Percentiles rank a stretch among this genome's conserved stretches.
phyloP scores from a whole-genome alignment of 805 yeast species.

The Wickerhamiella alocasiicola region DNA sequence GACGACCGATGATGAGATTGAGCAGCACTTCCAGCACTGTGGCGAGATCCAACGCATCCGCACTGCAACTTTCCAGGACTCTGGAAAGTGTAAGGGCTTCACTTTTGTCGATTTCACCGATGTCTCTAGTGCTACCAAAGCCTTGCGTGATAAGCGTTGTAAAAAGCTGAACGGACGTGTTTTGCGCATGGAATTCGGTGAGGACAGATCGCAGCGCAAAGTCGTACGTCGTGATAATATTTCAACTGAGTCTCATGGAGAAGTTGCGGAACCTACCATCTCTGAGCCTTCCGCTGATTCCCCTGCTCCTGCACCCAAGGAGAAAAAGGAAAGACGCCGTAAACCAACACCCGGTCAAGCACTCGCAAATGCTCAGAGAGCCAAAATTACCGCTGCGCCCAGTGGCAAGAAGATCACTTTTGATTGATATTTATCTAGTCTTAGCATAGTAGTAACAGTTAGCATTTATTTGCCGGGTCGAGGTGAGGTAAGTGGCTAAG shows the following conservation, averaged over 20 bases:
- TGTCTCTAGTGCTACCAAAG: slow-evolving; percentile 70
- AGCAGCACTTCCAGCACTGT: slow-evolving; percentile 78
- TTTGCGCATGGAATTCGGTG: slow-evolving; percentile 82
- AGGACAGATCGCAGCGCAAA: slow-evolving; percentile 70
- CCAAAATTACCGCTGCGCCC: slow-evolving; percentile 74
- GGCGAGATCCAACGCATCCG: slow-evolving; percentile 76
- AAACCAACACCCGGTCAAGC: slow-evolving; percentile 56
- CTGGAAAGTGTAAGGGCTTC: slow-evolving; percentile 94
- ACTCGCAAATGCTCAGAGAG: slow-evolving; percentile 78
- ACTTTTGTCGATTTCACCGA: slow-evolving; percentile 79
- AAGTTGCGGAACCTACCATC: not conserved
- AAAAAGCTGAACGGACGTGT: slow-evolving; percentile 59
- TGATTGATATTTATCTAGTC: slow-evolving; percentile 27
- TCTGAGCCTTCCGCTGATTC: not conserved
- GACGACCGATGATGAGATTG: slow-evolving; percentile 66
- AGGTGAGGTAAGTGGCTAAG: no score
- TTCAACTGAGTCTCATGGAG: not conserved
- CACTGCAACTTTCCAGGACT: slow-evolving; percentile 97
- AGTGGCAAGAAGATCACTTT: slow-evolving; percentile 78
- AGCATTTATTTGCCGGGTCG: no score
- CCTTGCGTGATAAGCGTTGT: slow-evolving; percentile 59
- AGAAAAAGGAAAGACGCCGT: slow-evolving; percentile 1
- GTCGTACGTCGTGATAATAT: not conserved
- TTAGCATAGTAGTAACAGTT: not conserved
- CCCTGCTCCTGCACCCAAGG: not conserved